Evolutionary conservation across 2,329 filamentous ascomycete species (phyloP).

Genomic region (Didymellaceae sp.): DNA sequence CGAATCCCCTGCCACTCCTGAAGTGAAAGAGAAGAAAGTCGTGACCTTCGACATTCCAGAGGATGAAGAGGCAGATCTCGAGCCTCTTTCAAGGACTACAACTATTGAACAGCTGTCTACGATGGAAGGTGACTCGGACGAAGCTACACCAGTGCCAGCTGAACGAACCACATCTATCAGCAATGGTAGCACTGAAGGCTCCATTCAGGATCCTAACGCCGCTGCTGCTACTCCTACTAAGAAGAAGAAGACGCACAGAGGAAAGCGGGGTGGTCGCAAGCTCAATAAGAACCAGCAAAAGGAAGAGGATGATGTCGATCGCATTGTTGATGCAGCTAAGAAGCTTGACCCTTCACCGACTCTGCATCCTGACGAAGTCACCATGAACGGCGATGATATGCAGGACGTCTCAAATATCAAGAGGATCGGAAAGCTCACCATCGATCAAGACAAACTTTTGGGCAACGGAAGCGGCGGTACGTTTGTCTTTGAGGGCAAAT

Average conservation of each 20-base stretch:
- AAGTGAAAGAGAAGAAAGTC: conserved; percentile 43
- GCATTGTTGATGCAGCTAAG: conserved; percentile 50
- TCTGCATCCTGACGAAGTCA: conserved; percentile 50
- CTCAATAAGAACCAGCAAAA: conserved; percentile 52
- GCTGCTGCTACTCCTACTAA: conserved; percentile 42
- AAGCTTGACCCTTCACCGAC: conserved; percentile 41
- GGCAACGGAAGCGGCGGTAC: conserved; percentile 94
- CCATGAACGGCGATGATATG: conserved; percentile 52
- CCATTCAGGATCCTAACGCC: conserved; percentile 29
- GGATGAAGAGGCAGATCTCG: conserved; percentile 41
- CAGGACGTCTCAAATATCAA: conserved; percentile 58
- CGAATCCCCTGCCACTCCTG: conserved; percentile 16
- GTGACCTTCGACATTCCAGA: conserved; percentile 43
- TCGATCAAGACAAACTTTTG: conserved; percentile 65
- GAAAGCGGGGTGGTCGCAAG: conserved; percentile 56
- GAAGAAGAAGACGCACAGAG: conserved; percentile 59
- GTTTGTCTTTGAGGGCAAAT: conserved; percentile 91
- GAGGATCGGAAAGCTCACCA: conserved; percentile 66
- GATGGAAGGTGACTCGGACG: conserved; percentile 23
- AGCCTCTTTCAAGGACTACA: conserved; percentile 43
- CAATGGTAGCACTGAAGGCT: conserved; percentile 20
- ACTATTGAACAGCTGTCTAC: conserved; percentile 39
- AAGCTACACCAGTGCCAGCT: conserved; percentile 13
- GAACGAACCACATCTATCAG: conserved; percentile 15
- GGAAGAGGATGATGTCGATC: conserved; percentile 46